Percentiles rank a stretch among this genome's conserved stretches.
phyloP scores from a whole-genome alignment of 2,329 filamentous ascomycete genomes.

The Beauveria australis region DNA sequence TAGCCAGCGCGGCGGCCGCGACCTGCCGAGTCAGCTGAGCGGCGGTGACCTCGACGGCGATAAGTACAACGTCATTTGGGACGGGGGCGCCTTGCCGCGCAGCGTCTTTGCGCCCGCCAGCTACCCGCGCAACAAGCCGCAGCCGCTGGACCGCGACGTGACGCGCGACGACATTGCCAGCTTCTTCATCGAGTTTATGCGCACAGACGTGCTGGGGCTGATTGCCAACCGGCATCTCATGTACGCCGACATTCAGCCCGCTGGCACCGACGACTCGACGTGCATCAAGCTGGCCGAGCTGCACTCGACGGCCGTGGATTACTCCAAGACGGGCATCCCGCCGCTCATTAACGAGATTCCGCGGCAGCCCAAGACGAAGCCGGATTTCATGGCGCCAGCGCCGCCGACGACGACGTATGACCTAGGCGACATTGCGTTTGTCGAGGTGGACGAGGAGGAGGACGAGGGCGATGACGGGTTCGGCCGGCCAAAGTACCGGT shows the following conservation, averaged over 20 bases:
- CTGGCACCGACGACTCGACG: constrained; percentile 42
- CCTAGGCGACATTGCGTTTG: constrained; percentile 33
- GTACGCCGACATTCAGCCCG: constrained; percentile 47
- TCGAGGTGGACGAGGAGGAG: constrained; percentile 26
- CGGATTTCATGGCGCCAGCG: constrained; percentile 43
- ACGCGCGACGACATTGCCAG: constrained; percentile 59
- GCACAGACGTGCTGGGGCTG: constrained; percentile 54
- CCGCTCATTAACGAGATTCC: constrained; percentile 40
- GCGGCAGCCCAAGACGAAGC: constrained; percentile 30
- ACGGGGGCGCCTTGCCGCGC: constrained; percentile 39
- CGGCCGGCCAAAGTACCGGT: constrained; percentile 37
- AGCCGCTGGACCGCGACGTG: constrained; percentile 54
- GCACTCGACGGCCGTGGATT: constrained; percentile 66
- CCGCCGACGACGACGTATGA: constrained; percentile 37
- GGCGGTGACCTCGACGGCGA: constrained; percentile 84
- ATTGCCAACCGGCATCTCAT: constrained; percentile 59
- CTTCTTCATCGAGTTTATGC: constrained; percentile 76
- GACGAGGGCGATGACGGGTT: constrained; percentile 34
- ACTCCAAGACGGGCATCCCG: constrained; percentile 63
- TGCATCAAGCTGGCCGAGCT: constrained; percentile 52
- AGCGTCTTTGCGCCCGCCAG: constrained; percentile 52
- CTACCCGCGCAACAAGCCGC: constrained; percentile 52
- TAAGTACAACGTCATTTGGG: constrained; percentile 72
- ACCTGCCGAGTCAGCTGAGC: constrained; percentile 69
- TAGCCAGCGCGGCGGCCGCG: constrained; percentile 59